Conservation (phyloP, 129 eudicot genomes). For the Saposhnikovia divaricata region DNA sequence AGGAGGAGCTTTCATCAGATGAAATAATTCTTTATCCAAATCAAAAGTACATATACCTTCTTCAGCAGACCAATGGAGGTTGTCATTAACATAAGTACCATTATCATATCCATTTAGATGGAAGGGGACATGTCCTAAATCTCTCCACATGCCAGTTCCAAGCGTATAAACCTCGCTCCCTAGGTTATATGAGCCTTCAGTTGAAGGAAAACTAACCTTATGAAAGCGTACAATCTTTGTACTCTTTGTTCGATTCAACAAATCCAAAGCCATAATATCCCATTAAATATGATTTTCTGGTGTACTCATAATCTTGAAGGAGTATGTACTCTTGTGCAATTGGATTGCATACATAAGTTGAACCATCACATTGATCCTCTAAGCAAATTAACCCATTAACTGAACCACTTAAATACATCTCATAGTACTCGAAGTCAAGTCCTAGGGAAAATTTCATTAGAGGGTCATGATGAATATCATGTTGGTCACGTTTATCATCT, state of each 20-base stretch:
- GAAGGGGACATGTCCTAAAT: constrained; percentile 7
- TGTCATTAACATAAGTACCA: background rate
- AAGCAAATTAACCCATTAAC: constrained; percentile 34
- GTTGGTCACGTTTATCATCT: background rate
- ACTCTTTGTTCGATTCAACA: background rate
- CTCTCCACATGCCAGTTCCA: constrained; percentile 38
- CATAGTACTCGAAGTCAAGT: background rate
- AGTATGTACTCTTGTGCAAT: constrained; percentile 20
- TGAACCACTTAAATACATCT: constrained; percentile 16
- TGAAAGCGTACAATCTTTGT: constrained; percentile 30
- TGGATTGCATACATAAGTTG: constrained; percentile 23
- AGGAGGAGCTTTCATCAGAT: background rate
- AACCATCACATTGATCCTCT: background rate
- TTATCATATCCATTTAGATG: background rate
- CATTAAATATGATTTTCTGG: background rate
- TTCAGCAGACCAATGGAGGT: constrained; percentile 19
- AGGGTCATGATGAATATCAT: constrained; percentile 1
- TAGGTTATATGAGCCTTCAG: background rate
- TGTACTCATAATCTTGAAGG: background rate
- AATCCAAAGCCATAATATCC: constrained; percentile 25
- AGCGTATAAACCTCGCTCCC: constrained; percentile 37
- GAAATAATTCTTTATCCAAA: background rate
- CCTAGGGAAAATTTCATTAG: background rate
- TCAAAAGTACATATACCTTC: background rate
- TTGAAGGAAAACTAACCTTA: background rate